Percentiles rank a stretch among this genome's conserved stretches.
Evolutionary conservation across 1,139 yeast genomes (phyloP).

Genomic region (Candida tunisiensis): DNA sequence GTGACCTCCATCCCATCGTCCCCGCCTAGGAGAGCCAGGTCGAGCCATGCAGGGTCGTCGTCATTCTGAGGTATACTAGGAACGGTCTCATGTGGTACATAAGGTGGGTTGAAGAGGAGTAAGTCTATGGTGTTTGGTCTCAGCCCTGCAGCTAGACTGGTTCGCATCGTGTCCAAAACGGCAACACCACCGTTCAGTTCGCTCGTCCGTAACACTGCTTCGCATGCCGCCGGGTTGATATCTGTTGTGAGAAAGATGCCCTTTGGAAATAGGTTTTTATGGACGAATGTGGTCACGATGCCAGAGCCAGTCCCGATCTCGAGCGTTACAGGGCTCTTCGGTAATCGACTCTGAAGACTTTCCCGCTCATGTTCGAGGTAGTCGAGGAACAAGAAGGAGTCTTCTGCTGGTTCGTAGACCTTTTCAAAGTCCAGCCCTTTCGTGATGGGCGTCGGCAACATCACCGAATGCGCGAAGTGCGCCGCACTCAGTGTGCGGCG

Average conservation of each 20-base stretch:
- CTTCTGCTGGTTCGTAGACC: constrained; percentile 92
- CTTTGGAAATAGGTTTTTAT: constrained; percentile 26
- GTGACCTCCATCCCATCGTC: constrained; percentile 81
- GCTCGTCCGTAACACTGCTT: constrained; percentile 34
- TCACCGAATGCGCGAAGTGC: constrained; percentile 7
- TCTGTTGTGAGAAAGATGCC: constrained; percentile 56
- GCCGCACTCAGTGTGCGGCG: no score
- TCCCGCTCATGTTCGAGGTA: constrained; percentile 44
- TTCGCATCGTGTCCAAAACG: constrained; percentile 39
- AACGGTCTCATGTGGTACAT: constrained; percentile 61
- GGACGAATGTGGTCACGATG: constrained; percentile 60
- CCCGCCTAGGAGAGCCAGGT: constrained; percentile 82
- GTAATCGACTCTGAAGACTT: constrained; percentile 4
- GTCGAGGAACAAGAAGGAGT: constrained; percentile 69
- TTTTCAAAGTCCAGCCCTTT: constrained; percentile 27
- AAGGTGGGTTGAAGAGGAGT: constrained; percentile 84
- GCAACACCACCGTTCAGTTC: constrained; percentile 25
- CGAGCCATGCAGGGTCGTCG: constrained; percentile 51
- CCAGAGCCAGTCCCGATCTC: constrained; percentile 94
- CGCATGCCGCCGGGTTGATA: constrained; percentile 62
- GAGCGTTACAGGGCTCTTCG: constrained; percentile 35
- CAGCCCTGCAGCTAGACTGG: constrained; percentile 34
- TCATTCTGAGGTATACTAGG: constrained; percentile 30
- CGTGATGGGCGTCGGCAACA: constrained; percentile 41
- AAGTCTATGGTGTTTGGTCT: constrained; percentile 39